Conservation (phyloP, 176 grass and related monocot species). For the Zea luxurians region DNA sequence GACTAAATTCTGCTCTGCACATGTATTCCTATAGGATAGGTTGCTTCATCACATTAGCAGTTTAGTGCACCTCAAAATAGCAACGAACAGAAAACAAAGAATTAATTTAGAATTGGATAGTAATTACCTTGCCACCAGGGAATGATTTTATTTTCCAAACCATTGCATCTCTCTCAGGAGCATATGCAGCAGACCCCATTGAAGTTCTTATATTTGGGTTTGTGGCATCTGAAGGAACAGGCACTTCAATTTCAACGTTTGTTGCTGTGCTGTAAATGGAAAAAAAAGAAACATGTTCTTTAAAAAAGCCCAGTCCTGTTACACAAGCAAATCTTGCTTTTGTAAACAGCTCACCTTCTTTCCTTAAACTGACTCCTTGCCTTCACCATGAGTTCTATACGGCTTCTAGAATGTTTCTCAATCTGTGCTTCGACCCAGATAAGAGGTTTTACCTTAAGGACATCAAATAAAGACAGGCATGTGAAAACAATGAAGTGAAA, state of each 20-base stretch:
- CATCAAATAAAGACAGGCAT: conserved; percentile 27
- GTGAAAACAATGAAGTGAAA: conserved; percentile 13
- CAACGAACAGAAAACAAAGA: conserved; percentile 13
- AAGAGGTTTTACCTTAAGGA: conserved; percentile 83
- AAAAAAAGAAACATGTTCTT: conserved; percentile 27
- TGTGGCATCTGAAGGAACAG: conserved; percentile 92
- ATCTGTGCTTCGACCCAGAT: conserved; percentile 99
- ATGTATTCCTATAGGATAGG: conserved; percentile 82
- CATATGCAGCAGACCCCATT: conserved; percentile 97
- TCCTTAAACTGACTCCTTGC: conserved; percentile 99
- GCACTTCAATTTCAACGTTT: conserved; percentile 99
- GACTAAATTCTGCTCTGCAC: conserved; percentile 97
- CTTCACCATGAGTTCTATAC: conserved; percentile 93
- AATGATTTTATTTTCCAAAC: conserved; percentile 99
- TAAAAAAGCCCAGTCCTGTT: not conserved
- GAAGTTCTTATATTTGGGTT: conserved; percentile 96
- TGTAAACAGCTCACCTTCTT: conserved; percentile 60
- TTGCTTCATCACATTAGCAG: conserved; percentile 25
- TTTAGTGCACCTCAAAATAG: not conserved
- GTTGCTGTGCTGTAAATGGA: conserved; percentile 82
- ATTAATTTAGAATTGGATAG: not conserved
- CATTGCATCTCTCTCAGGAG: conserved; percentile 94
- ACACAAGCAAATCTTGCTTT: conserved; percentile 35
- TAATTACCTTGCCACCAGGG: conserved; percentile 92
- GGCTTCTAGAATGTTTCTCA: conserved; percentile 97